Evolutionary conservation across 176 grass and related monocot genomes (phyloP).

Genomic region (Cenchrus purpureus): DNA sequence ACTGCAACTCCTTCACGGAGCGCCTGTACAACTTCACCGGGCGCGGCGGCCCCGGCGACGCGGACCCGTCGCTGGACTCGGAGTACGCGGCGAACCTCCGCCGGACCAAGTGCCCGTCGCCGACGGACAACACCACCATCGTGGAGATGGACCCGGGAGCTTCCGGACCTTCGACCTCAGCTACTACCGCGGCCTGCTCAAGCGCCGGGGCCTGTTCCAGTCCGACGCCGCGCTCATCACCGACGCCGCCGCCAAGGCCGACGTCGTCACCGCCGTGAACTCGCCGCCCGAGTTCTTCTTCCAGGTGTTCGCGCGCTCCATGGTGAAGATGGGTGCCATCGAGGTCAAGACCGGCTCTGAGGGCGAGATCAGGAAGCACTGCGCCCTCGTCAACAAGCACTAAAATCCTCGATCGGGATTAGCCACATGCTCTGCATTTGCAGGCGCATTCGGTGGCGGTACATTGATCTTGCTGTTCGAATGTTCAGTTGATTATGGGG

Average conservation of each 20-base stretch:
- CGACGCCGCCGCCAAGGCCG: slow-evolving; percentile 33
- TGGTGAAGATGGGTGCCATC: slow-evolving; percentile 71
- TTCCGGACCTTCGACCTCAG: slow-evolving; percentile 72
- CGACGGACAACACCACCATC: slow-evolving; percentile 66
- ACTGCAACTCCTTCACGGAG: slow-evolving; percentile 62
- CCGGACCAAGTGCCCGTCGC: slow-evolving; percentile 53
- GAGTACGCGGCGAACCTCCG: slow-evolving; percentile 69
- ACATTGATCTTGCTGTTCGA: not conserved
- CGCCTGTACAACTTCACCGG: slow-evolving; percentile 93
- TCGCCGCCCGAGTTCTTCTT: slow-evolving; percentile 57
- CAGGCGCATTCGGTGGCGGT: not conserved
- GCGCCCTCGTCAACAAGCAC: slow-evolving; percentile 51
- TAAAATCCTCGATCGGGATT: not conserved
- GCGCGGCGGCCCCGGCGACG: slow-evolving; percentile 30
- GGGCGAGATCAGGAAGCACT: slow-evolving; percentile 83
- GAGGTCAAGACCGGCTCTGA: slow-evolving; percentile 63
- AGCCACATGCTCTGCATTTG: not conserved
- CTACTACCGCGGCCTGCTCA: slow-evolving; percentile 79
- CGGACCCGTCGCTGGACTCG: slow-evolving; percentile 69
- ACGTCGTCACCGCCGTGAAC: slow-evolving; percentile 41
- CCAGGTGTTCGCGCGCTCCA: slow-evolving; percentile 63
- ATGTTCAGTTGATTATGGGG: not conserved
- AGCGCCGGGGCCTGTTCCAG: slow-evolving; percentile 75
- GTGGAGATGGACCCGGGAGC: slow-evolving; percentile 93
- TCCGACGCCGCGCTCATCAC: slow-evolving; percentile 81